A percentile compares a stretch with the other conserved stretches of the same genome.
Evolutionary conservation across 495 filamentous ascomycete species (phyloP).

Genomic region (Beverwykella pulmonaria): DNA sequence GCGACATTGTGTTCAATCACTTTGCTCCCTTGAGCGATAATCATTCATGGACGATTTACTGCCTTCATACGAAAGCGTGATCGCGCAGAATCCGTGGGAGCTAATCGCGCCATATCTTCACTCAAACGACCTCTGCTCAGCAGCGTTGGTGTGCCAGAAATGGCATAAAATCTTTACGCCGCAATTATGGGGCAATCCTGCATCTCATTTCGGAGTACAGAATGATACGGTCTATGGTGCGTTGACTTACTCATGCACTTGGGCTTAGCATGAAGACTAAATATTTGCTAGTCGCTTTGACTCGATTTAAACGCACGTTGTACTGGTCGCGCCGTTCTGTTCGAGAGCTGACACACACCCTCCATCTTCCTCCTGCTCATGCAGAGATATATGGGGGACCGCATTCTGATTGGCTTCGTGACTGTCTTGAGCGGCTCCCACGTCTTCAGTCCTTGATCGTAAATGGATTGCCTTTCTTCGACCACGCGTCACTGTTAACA

Average conservation of each 20-base stretch:
- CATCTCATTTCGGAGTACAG: constrained; percentile 63
- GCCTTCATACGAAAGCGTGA: constrained; percentile 63
- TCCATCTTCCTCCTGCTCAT: constrained; percentile 67
- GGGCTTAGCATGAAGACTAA: neutral
- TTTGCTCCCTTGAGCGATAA: neutral
- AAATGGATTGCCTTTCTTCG: constrained; percentile 64
- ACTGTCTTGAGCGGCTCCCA: constrained; percentile 63
- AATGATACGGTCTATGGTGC: constrained; percentile 62
- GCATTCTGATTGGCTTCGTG: constrained; percentile 62
- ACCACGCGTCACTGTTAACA: constrained; percentile 61
- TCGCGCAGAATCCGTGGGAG: constrained; percentile 61
- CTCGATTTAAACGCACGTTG: constrained; percentile 63
- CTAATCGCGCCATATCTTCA: constrained; percentile 64
- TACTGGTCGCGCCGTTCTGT: constrained; percentile 58
- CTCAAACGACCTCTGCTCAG: constrained; percentile 61
- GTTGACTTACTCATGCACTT: neutral
- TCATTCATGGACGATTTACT: constrained; percentile 55
- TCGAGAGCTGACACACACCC: constrained; percentile 62
- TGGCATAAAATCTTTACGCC: constrained; percentile 65
- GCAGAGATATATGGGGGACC: constrained; percentile 68
- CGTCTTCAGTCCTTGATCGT: constrained; percentile 65
- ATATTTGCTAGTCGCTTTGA: constrained; percentile 57
- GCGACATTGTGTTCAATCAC: too few species aligned
- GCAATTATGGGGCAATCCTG: constrained; percentile 68
- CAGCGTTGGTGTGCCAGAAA: constrained; percentile 58